Evolutionary conservation across 208 protist genomes (phyloP), one percentile per base, ranked within the genome.

Genomic region (Crithidia sp.): DNA sequence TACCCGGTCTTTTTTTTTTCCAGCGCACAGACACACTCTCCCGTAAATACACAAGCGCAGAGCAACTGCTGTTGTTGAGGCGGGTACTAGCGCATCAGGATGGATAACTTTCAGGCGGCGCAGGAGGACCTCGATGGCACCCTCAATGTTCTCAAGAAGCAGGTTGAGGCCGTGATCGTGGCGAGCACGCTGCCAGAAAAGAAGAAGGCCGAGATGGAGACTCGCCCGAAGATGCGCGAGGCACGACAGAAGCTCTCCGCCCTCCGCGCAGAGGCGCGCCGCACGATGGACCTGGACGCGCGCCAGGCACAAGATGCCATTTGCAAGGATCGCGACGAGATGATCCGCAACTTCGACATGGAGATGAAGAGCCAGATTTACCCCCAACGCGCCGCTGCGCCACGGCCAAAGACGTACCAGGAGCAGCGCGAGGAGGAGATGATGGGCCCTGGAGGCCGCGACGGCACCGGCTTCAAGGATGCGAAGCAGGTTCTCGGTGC

Each of bases 341-440:
- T 66, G 45, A 83, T 96, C 60, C 80, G 87, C 56, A 80, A 78
- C 53, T 70, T 83, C 14, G 88, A 92, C 49, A 63, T 60, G 12
- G 88, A 92, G 76, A 90, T 96, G 80, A 90, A 90, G 57, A 79
- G 71, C 16, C 88, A 96, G 57, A 90, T 96, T 66, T 93, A 88
- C 50, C 81, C 67, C 5, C 82, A 64, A 5, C 60, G 54, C 19
- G 28, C 67, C 8, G 55, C 45, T 2, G 5, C 62, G 28, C 39
- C 55, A 39, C 79, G 66, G 10, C 74, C 55, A 0, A 86, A 86
- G 72, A 90, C 89, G 56, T 87, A 86, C 17, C 76, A 86, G 50
- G 89, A 93, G 69, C 55, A 79, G 65, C 73, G 80, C 1, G 86
- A 91, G 71, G 82, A 84, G 69, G 86, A 93, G 74, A 68, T 96